A percentile compares a stretch with the other conserved stretches of the same genome.
Conservation (phyloP, 768 basidiomycete genomes). For the Tremella fuciformis region DNA sequence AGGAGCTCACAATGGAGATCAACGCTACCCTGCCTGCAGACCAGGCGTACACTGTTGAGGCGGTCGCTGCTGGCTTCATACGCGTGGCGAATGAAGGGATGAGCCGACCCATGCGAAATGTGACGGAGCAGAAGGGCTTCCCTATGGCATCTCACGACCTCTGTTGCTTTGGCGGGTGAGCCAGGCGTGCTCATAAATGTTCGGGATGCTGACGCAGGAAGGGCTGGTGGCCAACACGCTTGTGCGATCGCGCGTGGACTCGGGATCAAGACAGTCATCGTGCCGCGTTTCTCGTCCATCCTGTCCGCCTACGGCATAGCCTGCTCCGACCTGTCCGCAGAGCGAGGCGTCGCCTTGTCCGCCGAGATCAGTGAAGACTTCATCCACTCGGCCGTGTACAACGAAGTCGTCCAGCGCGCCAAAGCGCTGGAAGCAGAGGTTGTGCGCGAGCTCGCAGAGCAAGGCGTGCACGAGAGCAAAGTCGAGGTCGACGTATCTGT, state of each 20-base stretch:
- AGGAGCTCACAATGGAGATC: constrained; percentile 65
- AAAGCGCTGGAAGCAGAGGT: background rate
- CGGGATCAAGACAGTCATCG: constrained; percentile 13
- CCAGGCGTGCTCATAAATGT: background rate
- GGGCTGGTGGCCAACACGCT: constrained; percentile 49
- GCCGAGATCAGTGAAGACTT: constrained; percentile 49
- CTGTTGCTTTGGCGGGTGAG: constrained; percentile 66
- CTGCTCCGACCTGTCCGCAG: constrained; percentile 8
- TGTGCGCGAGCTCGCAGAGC: constrained; percentile 51
- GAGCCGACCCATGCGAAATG: constrained; percentile 83
- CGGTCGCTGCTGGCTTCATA: constrained; percentile 74
- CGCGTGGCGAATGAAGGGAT: constrained; percentile 97
- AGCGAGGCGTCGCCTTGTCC: constrained; percentile 7
- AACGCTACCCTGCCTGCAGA: constrained; percentile 57
- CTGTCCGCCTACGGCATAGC: constrained; percentile 89
- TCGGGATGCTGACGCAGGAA: constrained; percentile 37
- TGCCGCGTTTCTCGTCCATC: constrained; percentile 64
- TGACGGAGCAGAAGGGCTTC: constrained; percentile 32
- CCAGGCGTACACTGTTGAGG: constrained; percentile 66
- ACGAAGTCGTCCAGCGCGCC: constrained; percentile 1
- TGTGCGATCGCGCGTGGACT: constrained; percentile 39
- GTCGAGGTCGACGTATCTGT: constrained; percentile 67
- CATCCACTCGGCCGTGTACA: constrained; percentile 15
- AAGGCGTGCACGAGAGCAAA: constrained; percentile 54
- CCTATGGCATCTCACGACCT: constrained; percentile 31